Percentiles rank a stretch among this genome's conserved stretches.
These are phyloP conservation scores for Hyaloperonospora brassicae DNA, from an alignment of 352 stramenopile species.

Conservation along the genomic window DNA sequence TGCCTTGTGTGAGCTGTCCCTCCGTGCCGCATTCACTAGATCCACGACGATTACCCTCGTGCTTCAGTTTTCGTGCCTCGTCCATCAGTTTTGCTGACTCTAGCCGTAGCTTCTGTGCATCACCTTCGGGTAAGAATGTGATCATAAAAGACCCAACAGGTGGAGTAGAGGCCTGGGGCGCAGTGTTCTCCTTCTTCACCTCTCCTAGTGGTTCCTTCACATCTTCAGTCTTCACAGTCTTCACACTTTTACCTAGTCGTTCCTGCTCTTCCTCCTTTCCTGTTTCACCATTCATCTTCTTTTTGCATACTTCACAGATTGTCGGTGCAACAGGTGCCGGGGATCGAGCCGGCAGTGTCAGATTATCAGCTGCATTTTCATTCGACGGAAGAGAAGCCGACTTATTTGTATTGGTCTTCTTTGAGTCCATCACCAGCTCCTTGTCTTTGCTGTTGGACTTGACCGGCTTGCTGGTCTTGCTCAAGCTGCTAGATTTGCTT, in stretches of 20 bases:
- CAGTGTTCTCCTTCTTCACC: conserved; percentile 22
- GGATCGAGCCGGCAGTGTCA: conserved; percentile 14
- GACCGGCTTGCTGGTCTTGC: conserved; percentile 15
- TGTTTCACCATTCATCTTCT: conserved; percentile 40
- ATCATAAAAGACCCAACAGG: conserved; percentile 42
- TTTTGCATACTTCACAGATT: conserved; percentile 57
- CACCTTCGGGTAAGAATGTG: conserved; percentile 27
- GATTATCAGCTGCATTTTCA: conserved; percentile 11
- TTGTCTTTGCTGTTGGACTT: conserved; percentile 25
- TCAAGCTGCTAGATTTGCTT: conserved; percentile 22
- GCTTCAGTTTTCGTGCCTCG: conserved; percentile 66
- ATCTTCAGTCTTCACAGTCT: conserved; percentile 32
- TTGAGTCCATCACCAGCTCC: conserved; percentile 14
- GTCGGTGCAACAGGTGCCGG: conserved; percentile 22
- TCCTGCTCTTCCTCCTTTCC: conserved; percentile 23
- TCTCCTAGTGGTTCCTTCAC: conserved; percentile 21
- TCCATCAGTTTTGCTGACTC: conserved; percentile 52
- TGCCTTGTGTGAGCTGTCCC: conserved; percentile 53
- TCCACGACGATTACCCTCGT: conserved; percentile 67
- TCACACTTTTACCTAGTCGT: conserved; percentile 17
- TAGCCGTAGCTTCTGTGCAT: conserved; percentile 45
- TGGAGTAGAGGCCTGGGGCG: conserved; percentile 2
- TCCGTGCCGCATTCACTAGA: conserved; percentile 28
- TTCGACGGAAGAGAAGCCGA: conserved; percentile 13
- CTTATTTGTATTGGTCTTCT: conserved; percentile 13